phyloP scores from a whole-genome alignment of 805 yeast species.

The Clavispora vitiphila region DNA sequence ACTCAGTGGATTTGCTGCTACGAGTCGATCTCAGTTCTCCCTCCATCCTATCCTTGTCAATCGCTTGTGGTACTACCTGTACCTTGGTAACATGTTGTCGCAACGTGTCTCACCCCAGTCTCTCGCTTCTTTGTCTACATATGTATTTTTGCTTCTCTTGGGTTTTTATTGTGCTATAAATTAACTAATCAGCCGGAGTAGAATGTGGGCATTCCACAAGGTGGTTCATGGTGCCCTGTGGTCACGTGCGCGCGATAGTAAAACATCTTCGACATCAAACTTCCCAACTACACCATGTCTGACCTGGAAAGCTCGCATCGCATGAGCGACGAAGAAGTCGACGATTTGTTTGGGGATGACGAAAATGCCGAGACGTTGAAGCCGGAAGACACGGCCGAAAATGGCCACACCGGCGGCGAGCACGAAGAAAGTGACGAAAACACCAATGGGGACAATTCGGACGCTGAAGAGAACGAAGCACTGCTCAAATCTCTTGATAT shows the following conservation, averaged over 20 bases:
- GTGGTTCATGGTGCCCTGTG: too few species aligned
- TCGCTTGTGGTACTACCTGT: not conserved
- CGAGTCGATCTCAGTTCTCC: too few species aligned
- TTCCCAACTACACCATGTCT: constrained; percentile 17
- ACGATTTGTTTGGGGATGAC: constrained; percentile 33
- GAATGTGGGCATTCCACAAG: too few species aligned
- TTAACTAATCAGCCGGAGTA: not conserved
- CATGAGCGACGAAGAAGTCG: constrained; percentile 23
- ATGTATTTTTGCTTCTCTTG: not conserved
- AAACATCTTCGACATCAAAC: not conserved
- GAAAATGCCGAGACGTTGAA: constrained; percentile 18
- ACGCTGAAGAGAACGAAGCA: constrained; percentile 29
- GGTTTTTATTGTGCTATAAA: not conserved
- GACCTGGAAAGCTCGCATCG: constrained; percentile 18
- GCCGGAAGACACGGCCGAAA: not conserved
- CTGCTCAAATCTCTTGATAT: constrained; percentile 33
- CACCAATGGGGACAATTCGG: constrained; percentile 2
- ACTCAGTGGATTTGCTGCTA: too few species aligned
- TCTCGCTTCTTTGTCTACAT: not conserved
- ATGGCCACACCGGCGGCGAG: constrained; percentile 27
- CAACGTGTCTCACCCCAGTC: constrained; percentile 1
- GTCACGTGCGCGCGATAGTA: constrained; percentile 8
- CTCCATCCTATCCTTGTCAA: not conserved
- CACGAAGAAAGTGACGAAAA: constrained; percentile 12
- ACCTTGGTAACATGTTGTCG: not conserved